Conservation (phyloP, 768 basidiomycete genomes). For the Kwoniella mangroviensis region DNA sequence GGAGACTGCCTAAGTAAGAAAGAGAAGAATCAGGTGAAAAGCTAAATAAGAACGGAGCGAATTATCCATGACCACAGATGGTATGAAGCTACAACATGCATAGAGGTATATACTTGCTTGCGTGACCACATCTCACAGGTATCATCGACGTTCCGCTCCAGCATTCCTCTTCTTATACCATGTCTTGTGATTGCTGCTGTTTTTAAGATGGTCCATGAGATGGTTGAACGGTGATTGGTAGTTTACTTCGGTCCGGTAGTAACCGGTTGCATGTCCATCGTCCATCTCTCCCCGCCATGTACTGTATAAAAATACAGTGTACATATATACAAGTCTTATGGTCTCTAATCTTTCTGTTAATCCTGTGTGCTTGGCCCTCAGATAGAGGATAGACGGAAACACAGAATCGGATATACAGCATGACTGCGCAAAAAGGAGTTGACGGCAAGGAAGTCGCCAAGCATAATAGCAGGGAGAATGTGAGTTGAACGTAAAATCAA, state of each 20-base stretch:
- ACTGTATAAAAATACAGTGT: too few species aligned
- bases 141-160: too few species aligned
- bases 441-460: slow-evolving; percentile 58
- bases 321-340: background rate
- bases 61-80: background rate
- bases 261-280: background rate
- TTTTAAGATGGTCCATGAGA: background rate
- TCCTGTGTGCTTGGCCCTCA: too few species aligned
- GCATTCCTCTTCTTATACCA: too few species aligned
- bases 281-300: too few species aligned
- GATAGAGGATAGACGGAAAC: background rate
- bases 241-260: background rate
- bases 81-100: background rate
- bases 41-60: background rate
- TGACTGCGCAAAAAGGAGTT: slow-evolving; percentile 41
- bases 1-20: slow-evolving; percentile 23
- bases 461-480: slow-evolving; percentile 62
- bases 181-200: too few species aligned
- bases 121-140: too few species aligned
- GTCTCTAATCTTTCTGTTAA: background rate
- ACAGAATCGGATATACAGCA: slow-evolving; percentile 1
- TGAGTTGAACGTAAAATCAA: slow-evolving; percentile 5
- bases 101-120: background rate
- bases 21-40: background rate
- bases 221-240: background rate